Conservation (phyloP, 768 basidiomycete genomes). For the Hericium rajendrae region DNA sequence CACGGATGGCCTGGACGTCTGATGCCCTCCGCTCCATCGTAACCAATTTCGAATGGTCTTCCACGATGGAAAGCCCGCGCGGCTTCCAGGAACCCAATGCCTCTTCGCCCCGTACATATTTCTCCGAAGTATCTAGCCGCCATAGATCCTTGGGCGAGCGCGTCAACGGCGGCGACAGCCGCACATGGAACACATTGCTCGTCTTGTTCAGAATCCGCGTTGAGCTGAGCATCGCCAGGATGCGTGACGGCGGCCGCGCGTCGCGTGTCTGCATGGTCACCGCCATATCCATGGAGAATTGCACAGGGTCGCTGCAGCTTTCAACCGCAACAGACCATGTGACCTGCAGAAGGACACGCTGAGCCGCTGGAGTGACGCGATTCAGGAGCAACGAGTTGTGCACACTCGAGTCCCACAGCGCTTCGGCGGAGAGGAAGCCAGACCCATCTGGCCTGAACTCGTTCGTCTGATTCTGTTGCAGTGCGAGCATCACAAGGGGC, state of each 20-base stretch:
- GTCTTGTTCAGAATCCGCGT: slow-evolving; percentile 70
- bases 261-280: slow-evolving; percentile 79
- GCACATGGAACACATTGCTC: slow-evolving; percentile 76
- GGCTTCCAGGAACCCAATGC: slow-evolving; percentile 75
- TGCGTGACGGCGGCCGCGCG: slow-evolving; percentile 70
- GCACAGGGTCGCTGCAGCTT: slow-evolving; percentile 74
- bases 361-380: slow-evolving; percentile 66
- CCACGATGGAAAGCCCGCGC: slow-evolving; percentile 79
- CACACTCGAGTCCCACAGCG: slow-evolving; percentile 88
- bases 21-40: slow-evolving; percentile 67
- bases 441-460: slow-evolving; percentile 83
- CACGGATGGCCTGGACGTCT: slow-evolving; percentile 84
- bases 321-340: slow-evolving; percentile 76
- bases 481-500: slow-evolving; percentile 58
- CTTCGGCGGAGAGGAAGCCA: slow-evolving; percentile 54
- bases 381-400: slow-evolving; percentile 85
- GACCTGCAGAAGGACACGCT: slow-evolving; percentile 73
- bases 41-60: slow-evolving; percentile 72
- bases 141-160: slow-evolving; percentile 85
- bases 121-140: slow-evolving; percentile 90
- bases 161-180: slow-evolving; percentile 74
- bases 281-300: slow-evolving; percentile 82
- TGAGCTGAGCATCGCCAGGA: slow-evolving; percentile 69
- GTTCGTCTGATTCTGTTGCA: slow-evolving; percentile 61
- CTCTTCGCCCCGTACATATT: slow-evolving; percentile 93